Evolutionary conservation across 2,329 filamentous ascomycete species (phyloP), one percentile per base, ranked within the genome.

Genomic region (Aspergillus proliferans): DNA sequence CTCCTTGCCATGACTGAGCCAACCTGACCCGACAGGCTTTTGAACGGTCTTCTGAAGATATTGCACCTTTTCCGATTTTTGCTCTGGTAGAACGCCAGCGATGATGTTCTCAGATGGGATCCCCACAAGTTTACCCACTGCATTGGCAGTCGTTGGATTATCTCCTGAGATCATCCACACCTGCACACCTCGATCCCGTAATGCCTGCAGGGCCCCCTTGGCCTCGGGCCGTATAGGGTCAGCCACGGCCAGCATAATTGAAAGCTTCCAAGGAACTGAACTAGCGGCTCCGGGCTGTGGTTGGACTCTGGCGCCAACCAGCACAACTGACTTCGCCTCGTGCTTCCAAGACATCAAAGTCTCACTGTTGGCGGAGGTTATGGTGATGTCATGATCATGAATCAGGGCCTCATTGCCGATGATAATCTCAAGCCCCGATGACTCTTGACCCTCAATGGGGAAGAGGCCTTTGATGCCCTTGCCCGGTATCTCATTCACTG

Each of bases 381-480:
- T 6, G 6, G 26, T 10, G 10, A 30, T 30, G 26, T 10, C 26
- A 30, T 30, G 26, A 10, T 30, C 26, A 30, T 6, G 6, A 6
- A 30, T 30, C 26, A 30, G 26, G 26, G 26, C 6, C 26, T 30
- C 26, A 30, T 30, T 30, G 26, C 26, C 26, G 6, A 30, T 10
- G 6, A 30, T 10, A 10, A 30, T 30, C 6, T 30, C 26, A 30
- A 30, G 26, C 26, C 6, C 26, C 4, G 58, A 52, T 30, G 26
- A 30, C 26, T 30, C 26, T 30, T 6, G 6, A 10, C 26, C 26
- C 6, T 6, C 28, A 14, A 57, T 61, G 6, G 57, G 67, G 60
- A 82, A 80, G 1, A 47, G 68, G 1, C 77, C 80, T 50, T 74
- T 77, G 63, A 84, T 73, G 1, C 81, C 81, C 55, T 79, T 79